Base-by-base conservation (phyloP, 2,329 filamentous ascomycete species). In the Monosporascus sp. region DNA sequence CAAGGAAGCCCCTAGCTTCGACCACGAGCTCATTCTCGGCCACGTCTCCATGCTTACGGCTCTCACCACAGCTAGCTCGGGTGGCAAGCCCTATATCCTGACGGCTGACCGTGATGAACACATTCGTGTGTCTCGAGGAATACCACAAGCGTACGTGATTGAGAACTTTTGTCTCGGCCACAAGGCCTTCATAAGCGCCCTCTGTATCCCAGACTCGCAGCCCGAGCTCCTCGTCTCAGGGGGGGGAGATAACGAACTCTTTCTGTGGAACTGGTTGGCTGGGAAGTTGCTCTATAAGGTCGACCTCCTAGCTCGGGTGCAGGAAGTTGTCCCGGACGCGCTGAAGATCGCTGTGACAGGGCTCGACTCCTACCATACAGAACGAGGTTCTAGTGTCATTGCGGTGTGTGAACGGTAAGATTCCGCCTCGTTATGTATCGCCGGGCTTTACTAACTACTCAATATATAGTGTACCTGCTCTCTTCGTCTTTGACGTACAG, bases 21-120 rank as follows among this genome's bases (percentile, higher is more conserved):
- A 90, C 62, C 83, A 90, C 61, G 82, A 86, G 38, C 77, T 96
- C 1, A 76, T 97, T 7, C 82, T 99, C 1, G 94, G 94, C 14
- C 94, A 99, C 71, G 94, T 99, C 15, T 97, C 93, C 1, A 89
- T 97, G 83, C 82, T 99, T 49, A 97, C 92, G 1, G 86, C 90
- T 64, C 69, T 97, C 50, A 70, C 77, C 2, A 76, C 83, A 43
- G 78, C 77, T 6, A 74, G 65, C 67, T 76, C 59, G 57, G 73
- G 60, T 55, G 69, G 61, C 24, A 67, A 69, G 27, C 69, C 69
- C 17, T 82, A 82, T 60, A 80, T 84, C 65, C 59, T 85, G 60
- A 82, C 81, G 0, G 75, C 73, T 6, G 77, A 83, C 57, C 74
- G 81, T 14, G 80, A 83, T 65, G 77, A 84, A 55, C 94, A 99